These are phyloP conservation scores for Fusarium brevicatenulatum DNA, from an alignment of 2,329 filamentous ascomycete genomes.

Conservation along the genomic window DNA sequence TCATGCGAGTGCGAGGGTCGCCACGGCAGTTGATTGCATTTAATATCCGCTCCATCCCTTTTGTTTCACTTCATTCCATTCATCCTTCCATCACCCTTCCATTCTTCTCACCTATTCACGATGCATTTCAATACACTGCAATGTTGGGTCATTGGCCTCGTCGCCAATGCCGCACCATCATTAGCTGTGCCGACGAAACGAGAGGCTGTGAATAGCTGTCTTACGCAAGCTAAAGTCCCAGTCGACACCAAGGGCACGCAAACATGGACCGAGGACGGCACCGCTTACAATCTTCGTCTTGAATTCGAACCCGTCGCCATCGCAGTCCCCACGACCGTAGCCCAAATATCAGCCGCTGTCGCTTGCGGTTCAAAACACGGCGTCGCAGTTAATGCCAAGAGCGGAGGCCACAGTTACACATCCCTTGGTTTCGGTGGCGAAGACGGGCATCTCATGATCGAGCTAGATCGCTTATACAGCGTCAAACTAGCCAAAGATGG, in stretches of 20 bases:
- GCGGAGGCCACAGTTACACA: conserved; percentile 65
- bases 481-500: conserved; percentile 44
- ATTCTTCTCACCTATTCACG: no score
- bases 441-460: conserved; percentile 54
- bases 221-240: conserved; percentile 42
- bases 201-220: conserved; percentile 44
- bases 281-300: conserved; percentile 49
- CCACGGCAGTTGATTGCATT: not conserved
- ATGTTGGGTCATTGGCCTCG: conserved; percentile 4
- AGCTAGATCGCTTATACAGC: conserved; percentile 53
- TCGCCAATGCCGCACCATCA: not conserved
- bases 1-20: not conserved
- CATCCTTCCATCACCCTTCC: not conserved
- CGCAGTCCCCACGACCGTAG: conserved; percentile 46
- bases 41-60: not conserved
- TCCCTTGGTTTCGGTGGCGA: conserved; percentile 59
- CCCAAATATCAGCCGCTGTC: conserved; percentile 59
- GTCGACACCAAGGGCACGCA: conserved; percentile 31
- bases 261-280: conserved; percentile 48
- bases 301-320: conserved; percentile 48
- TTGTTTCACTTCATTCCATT: not conserved
- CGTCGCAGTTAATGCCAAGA: conserved; percentile 61
- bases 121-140: conserved; percentile 13
- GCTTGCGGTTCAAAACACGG: conserved; percentile 55
- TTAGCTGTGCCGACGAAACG: conserved; percentile 35